Evolutionary conservation across 225 moss, liverwort and hornwort species (phyloP), one percentile per base, ranked within the genome.

Genomic region (Bryoerythrophyllum caledonicum): DNA sequence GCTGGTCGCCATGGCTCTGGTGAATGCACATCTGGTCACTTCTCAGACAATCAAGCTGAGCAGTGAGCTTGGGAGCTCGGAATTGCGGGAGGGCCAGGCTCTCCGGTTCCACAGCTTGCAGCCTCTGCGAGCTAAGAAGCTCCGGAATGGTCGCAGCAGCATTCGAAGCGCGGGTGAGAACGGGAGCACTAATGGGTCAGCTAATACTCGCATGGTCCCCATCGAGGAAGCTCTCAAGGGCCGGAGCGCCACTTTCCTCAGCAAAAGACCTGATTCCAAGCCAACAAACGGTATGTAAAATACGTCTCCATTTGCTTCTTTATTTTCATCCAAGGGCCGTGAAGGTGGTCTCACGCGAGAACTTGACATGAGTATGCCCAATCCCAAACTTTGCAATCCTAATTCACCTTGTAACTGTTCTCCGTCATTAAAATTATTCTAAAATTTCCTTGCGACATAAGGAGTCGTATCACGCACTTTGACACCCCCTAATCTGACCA

Each of bases 191-290:
- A 84, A 77, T 67, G 90, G 78, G 27, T 75, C 83, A 1, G 16
- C 68, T 19, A 49, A 19, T 44, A 85, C 80, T 16, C 90, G 82
- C 66, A 96, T 96, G 92, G 90, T 96, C 60, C 96, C 96, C 26
- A 96, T 96, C 37, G 93, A 94, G 67, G 90, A 92, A 65, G 92
- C 92, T 30, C 78, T 92, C 17, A 90, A 83, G 79, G 89, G 87
- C 61, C 71, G 85, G 12, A 85, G 71, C 58, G 80, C 85, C 55
- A 82, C 86, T 24, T 89, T 78, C 21, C 87, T 81, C 4, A 81
- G 77, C 32, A 76, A 72, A 65, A 87, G 74, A 37, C 54, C 85
- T 25, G 82, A 77, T 46, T 21, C 70, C 8, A 76, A 78, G 55
- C 46, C 87, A 17, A 75, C 48, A 49, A 49, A 49, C 38, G 88